Evolutionary conservation across 805 yeast species (phyloP).

Genomic region (Candida awuae): DNA sequence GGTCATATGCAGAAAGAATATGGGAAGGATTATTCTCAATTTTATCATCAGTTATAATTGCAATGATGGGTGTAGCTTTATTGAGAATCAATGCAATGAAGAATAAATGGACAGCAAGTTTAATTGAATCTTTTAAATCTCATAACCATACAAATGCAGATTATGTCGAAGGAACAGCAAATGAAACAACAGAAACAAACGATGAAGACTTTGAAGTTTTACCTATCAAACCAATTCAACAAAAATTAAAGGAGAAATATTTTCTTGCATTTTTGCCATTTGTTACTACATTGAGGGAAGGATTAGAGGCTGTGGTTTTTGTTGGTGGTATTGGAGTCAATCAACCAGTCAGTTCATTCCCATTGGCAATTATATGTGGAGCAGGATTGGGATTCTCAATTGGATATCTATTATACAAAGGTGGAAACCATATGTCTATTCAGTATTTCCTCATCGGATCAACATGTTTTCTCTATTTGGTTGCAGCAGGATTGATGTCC

Average conservation of each 20-base stretch:
- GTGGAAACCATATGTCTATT: slow-evolving; percentile 72
- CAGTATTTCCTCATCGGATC: slow-evolving; percentile 67
- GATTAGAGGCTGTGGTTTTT: slow-evolving; percentile 85
- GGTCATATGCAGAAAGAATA: slow-evolving; percentile 81
- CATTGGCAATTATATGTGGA: slow-evolving; percentile 56
- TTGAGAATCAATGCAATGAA: slow-evolving; percentile 74
- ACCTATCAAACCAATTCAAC: too few species aligned
- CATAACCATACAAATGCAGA: not conserved
- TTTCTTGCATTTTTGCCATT: slow-evolving; percentile 72
- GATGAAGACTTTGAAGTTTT: too few species aligned
- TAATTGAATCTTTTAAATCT: slow-evolving; percentile 23
- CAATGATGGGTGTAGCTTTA: slow-evolving; percentile 80
- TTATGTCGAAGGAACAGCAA: not conserved
- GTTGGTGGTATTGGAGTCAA: slow-evolving; percentile 82
- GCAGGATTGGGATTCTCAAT: slow-evolving; percentile 49
- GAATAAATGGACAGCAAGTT: slow-evolving; percentile 68
- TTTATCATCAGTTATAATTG: slow-evolving; percentile 68
- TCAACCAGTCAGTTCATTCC: slow-evolving; percentile 57
- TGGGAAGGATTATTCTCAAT: slow-evolving; percentile 86
- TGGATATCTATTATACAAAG: slow-evolving; percentile 62
- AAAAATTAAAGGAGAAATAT: slow-evolving; percentile 45
- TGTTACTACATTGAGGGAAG: slow-evolving; percentile 81
- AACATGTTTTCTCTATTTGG: slow-evolving; percentile 73
- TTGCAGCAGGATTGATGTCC: slow-evolving; percentile 80
- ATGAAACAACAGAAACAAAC: not conserved